phyloP scores from a whole-genome alignment of 495 filamentous ascomycete genomes.

The Xylaria palmicola region DNA sequence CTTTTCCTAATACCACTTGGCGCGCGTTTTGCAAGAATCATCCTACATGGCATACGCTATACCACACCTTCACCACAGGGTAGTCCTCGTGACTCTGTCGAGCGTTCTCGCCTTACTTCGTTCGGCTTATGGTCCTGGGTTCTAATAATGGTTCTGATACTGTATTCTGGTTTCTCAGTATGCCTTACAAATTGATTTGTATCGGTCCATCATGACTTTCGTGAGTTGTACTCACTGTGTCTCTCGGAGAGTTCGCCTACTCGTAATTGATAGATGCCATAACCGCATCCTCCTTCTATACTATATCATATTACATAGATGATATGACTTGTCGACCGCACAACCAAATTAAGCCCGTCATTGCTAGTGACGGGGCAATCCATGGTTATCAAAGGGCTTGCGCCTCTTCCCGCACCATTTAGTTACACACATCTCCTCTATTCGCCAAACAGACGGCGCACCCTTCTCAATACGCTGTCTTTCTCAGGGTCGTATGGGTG shows the following conservation, averaged over 20 bases:
- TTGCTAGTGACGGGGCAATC: too few relatives aligned
- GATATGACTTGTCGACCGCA: too few relatives aligned
- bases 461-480: conserved; percentile 91
- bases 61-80: not conserved
- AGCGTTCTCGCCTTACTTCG: not conserved
- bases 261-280: not conserved
- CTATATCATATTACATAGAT: too few relatives aligned
- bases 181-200: not conserved
- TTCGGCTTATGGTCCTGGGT: not conserved
- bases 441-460: conserved; percentile 89
- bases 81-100: not conserved
- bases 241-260: not conserved
- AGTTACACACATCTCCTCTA: conserved; percentile 37
- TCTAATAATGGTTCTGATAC: not conserved
- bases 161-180: not conserved
- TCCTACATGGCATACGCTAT: not conserved
- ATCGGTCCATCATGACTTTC: not conserved
- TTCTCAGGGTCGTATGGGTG: conserved; percentile 99
- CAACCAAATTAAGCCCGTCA: too few relatives aligned
- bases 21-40: not conserved
- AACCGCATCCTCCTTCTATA: not conserved
- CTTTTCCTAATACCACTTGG: not conserved
- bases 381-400: too few relatives aligned
- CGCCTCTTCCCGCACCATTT: not conserved
- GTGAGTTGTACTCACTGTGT: not conserved